phyloP scores from a whole-genome alignment of 805 yeast species.

The Candida rishiriensis region DNA sequence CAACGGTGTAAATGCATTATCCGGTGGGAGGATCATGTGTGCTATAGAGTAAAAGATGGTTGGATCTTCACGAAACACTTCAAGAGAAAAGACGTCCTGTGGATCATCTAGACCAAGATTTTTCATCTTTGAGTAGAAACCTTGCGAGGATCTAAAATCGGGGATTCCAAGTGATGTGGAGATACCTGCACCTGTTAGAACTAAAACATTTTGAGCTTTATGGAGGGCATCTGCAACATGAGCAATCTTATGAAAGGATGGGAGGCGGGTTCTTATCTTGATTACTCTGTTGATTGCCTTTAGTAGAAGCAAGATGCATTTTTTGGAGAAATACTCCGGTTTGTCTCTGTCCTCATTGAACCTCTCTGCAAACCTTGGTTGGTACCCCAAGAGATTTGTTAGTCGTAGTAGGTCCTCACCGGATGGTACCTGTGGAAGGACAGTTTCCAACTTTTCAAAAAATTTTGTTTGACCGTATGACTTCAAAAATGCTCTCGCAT shows the following conservation, averaged over 20 bases:
- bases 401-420: constrained; percentile 53
- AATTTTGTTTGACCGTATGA: constrained; percentile 56
- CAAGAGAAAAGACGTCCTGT: constrained; percentile 80
- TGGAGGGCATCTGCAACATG: constrained; percentile 51
- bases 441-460: constrained; percentile 40
- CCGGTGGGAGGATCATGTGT: constrained; percentile 76
- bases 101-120: constrained; percentile 77
- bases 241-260: constrained; percentile 51
- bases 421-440: constrained; percentile 56
- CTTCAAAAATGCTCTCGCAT: constrained; percentile 52
- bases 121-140: constrained; percentile 68
- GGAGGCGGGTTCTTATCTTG: constrained; percentile 50
- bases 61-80: constrained; percentile 72
- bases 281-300: constrained; percentile 62
- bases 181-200: constrained; percentile 90
- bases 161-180: constrained; percentile 89
- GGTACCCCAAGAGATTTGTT: constrained; percentile 59
- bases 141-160: constrained; percentile 85
- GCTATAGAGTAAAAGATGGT: constrained; percentile 82
- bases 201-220: constrained; percentile 58
- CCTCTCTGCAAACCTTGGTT: constrained; percentile 19
- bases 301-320: constrained; percentile 47
- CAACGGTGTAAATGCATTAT: constrained; percentile 60
- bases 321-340: constrained; percentile 14
- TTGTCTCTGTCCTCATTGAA: constrained; percentile 8